phyloP scores from a whole-genome alignment of 208 protist species.

The Strigomonas culicis region DNA sequence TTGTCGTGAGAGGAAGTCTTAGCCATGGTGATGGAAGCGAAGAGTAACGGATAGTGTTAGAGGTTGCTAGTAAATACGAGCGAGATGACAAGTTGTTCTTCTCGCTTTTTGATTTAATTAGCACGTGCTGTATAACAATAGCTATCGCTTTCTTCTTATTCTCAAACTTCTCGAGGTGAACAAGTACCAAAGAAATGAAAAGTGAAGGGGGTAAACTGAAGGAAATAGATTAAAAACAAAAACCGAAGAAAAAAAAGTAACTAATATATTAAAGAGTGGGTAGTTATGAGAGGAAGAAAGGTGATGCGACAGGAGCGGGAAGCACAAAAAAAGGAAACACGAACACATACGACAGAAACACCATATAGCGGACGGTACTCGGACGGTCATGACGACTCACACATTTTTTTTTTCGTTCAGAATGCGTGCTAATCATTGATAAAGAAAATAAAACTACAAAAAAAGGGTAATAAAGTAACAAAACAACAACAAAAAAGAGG shows the following conservation, averaged over 20 bases:
- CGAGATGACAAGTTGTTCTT: too few relatives aligned
- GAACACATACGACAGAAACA: slow-evolving; percentile 1
- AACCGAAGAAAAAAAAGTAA: slow-evolving; percentile 1
- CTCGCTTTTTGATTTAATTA: too few relatives aligned
- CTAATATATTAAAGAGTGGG: neutral
- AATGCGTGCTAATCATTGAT: slow-evolving; percentile 1
- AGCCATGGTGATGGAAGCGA: too few relatives aligned
- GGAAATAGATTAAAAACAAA: neutral
- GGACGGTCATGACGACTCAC: too few relatives aligned
- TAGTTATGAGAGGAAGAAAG: neutral
- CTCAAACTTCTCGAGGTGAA: neutral
- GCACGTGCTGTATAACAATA: too few relatives aligned
- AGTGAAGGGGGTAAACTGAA: neutral
- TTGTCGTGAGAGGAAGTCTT: too few relatives aligned
- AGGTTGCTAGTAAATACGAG: too few relatives aligned
- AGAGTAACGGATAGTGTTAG: too few relatives aligned
- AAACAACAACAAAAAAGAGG: neutral
- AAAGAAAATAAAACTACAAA: slow-evolving; percentile 3
- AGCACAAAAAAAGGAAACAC: neutral
- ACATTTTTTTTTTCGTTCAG: too few relatives aligned
- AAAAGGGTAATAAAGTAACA: neutral
- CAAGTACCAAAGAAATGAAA: slow-evolving; percentile 1
- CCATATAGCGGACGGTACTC: too few relatives aligned
- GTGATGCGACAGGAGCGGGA: neutral
- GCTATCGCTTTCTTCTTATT: too few relatives aligned